Evolutionary conservation across 176 grass and related monocot species (phyloP), one percentile per base, ranked within the genome.

Genomic region (Oryza longistaminata): DNA sequence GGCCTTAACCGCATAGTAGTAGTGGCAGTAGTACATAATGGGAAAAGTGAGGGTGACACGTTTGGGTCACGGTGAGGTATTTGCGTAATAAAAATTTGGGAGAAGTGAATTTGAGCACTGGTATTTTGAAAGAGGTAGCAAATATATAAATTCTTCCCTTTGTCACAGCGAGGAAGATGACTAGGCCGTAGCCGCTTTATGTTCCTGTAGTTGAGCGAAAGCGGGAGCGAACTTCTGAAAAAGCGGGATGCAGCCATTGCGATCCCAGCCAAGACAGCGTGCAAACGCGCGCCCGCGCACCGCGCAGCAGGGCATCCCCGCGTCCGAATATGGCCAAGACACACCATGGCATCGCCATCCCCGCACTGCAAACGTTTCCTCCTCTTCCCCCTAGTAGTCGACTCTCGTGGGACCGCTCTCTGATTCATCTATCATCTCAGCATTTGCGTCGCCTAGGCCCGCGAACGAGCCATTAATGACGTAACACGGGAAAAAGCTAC

Each of bases 221-320:
- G 66, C 15, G 22, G 7, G 33, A 39, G 43, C 55, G 68, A 55
- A 79, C 24, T 31, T 73, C 13, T 16, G 0, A n/a, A 31, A n/a
- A 17, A 26, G 14, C 34, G 25, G 44, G 16, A 78, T 78, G 45
- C 22, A 49, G 74, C 61, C 68, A 68, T 0, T 2, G 24, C 24
- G n/a, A 14, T 60, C n/a, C 81, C 81, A 67, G 69, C 75, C 75
- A 79, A 74, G 74, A 37, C n/a, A 26, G 43, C 25, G 12, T 64
- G 34, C 29, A 40, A 42, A 19, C 68, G 24, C 31, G n/a, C 7
- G 52, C 44, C 69, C 43, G 70, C n/a, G 12, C 50, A 33, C 26
- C 43, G 49, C 49, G 49, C 49, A 17, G 48, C 49, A 16, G 53
- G 29, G 29, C 29, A 31, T 31, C 29, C 19, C 53, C 53, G 19